A percentile compares a stretch with the other conserved stretches of the same genome.
phyloP scores from a whole-genome alignment of 176 grass and related monocot species.

The Puccinellia tenuiflora region DNA sequence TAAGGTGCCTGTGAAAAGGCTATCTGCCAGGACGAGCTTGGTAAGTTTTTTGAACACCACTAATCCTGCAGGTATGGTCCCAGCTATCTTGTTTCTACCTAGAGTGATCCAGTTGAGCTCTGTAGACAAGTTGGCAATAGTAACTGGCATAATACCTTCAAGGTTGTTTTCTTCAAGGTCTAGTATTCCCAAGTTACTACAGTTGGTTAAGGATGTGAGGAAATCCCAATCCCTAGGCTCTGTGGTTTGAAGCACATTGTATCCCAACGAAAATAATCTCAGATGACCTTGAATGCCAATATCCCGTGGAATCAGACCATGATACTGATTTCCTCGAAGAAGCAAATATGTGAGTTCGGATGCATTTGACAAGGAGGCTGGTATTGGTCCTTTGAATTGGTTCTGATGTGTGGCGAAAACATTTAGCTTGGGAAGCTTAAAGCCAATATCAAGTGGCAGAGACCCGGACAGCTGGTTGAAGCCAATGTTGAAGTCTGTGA shows the following conservation, averaged over 20 bases:
- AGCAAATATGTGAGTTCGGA: neutral
- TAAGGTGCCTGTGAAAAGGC: conserved; percentile 7
- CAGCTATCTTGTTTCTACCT: neutral
- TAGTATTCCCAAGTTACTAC: neutral
- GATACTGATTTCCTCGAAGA: neutral
- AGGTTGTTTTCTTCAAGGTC: neutral
- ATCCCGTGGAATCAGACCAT: conserved; percentile 16
- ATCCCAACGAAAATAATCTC: neutral
- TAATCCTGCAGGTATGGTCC: neutral
- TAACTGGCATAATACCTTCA: conserved; percentile 8
- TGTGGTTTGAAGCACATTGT: neutral
- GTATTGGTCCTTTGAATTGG: neutral
- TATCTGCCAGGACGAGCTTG: neutral
- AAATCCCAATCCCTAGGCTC: conserved; percentile 12
- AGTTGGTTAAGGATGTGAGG: conserved; percentile 21
- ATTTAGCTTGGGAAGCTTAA: neutral
- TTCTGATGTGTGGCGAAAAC: neutral
- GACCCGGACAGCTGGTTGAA: conserved; percentile 6
- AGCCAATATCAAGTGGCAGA: neutral
- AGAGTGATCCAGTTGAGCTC: neutral
- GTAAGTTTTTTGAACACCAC: neutral
- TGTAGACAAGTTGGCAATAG: neutral
- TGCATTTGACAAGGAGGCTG: conserved; percentile 6
- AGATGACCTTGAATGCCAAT: conserved; percentile 14
- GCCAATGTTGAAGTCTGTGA: neutral